Conservation (phyloP, 805 yeast species). For the Kuraishia piskuri region DNA sequence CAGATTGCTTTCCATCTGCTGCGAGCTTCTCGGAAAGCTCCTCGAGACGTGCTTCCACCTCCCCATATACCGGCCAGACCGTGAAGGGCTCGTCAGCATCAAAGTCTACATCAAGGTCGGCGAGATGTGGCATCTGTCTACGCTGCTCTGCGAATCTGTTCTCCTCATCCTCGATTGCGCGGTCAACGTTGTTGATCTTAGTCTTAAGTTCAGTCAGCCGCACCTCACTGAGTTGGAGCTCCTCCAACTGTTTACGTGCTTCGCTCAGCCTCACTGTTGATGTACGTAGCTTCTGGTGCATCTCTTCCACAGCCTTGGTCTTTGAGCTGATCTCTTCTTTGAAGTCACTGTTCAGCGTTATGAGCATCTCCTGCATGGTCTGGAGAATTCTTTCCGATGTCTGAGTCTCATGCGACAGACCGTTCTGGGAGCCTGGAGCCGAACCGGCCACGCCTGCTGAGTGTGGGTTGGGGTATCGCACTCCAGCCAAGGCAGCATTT, state of each 20-base stretch:
- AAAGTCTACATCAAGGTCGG: constrained; percentile 44
- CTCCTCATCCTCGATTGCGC: constrained; percentile 59
- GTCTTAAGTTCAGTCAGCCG: constrained; percentile 41
- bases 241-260: constrained; percentile 40
- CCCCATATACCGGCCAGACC: constrained; percentile 49
- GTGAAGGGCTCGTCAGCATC: constrained; percentile 93
- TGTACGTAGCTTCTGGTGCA: constrained; percentile 49
- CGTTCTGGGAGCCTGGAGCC: not conserved
- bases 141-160: constrained; percentile 36
- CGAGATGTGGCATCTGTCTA: constrained; percentile 21
- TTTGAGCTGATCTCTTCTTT: constrained; percentile 46
- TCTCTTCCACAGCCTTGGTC: constrained; percentile 38
- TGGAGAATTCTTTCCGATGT: constrained; percentile 34
- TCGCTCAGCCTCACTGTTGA: constrained; percentile 44
- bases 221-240: constrained; percentile 35
- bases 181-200: constrained; percentile 48
- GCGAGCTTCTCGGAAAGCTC: constrained; percentile 7
- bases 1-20: not conserved
- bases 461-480: not conserved
- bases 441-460: not conserved
- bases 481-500: not conserved
- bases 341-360: constrained; percentile 49
- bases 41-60: constrained; percentile 33
- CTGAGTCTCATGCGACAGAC: constrained; percentile 7
- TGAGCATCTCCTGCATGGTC: constrained; percentile 42